Evolutionary conservation across 805 yeast genomes (phyloP).

Genomic region (Isabelozyma heimii): DNA sequence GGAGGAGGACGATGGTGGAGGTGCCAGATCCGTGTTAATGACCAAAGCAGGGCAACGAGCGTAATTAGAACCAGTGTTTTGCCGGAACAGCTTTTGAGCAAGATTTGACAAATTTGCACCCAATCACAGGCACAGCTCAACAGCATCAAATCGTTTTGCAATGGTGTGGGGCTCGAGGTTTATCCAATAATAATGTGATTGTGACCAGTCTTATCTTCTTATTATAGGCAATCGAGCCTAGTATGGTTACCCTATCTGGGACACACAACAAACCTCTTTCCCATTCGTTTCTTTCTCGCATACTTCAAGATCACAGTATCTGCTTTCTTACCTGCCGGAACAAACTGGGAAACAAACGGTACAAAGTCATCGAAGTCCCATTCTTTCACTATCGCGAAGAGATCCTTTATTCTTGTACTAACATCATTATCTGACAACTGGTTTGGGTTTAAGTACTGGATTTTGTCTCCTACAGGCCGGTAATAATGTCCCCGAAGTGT

Average conservation of each 20-base stretch:
- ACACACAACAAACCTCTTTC: conserved; percentile 30
- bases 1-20: too few species aligned
- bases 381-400: conserved; percentile 25
- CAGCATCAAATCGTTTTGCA: too few species aligned
- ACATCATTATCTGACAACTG: conserved; percentile 47
- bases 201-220: too few species aligned
- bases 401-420: conserved; percentile 23
- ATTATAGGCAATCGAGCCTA: background rate
- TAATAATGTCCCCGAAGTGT: conserved; percentile 56
- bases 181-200: too few species aligned
- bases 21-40: too few species aligned
- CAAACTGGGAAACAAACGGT: conserved; percentile 27
- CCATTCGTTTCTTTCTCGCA: conserved; percentile 32
- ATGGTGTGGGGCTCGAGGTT: too few species aligned
- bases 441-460: conserved; percentile 53
- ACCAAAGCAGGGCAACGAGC: too few species aligned
- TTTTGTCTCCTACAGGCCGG: conserved; percentile 40
- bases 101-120: too few species aligned
- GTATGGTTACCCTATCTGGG: conserved; percentile 11
- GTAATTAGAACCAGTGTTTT: too few species aligned
- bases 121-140: too few species aligned
- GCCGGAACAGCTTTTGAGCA: too few species aligned
- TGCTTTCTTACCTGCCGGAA: conserved; percentile 35
- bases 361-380: conserved; percentile 42
- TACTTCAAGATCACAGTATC: conserved; percentile 37